A percentile compares a stretch with the other conserved stretches of the same genome.
These are phyloP conservation scores for Tulasnella sp. DNA, from an alignment of 768 basidiomycete genomes.

Conservation along the genomic window DNA sequence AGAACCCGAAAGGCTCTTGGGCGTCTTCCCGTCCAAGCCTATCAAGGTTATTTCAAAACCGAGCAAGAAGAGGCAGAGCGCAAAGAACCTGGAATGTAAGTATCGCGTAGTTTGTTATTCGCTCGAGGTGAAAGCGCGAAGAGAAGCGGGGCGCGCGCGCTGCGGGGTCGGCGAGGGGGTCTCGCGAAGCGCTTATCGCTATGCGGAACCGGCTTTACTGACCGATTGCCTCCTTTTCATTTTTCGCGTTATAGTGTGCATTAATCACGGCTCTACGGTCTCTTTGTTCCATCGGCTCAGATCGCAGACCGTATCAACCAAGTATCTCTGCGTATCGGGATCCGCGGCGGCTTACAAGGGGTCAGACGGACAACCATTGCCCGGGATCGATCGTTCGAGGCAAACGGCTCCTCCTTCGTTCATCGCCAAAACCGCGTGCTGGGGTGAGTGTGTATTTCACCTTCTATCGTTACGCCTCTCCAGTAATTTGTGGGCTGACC, in stretches of 20 bases:
- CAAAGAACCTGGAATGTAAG: constrained; percentile 89
- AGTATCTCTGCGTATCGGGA: constrained; percentile 93
- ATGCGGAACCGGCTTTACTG: not conserved
- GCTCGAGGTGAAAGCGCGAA: not conserved
- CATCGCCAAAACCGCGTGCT: constrained; percentile 83
- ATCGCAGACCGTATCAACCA: constrained; percentile 92
- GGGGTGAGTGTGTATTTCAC: constrained; percentile 60
- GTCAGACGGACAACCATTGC: constrained; percentile 81
- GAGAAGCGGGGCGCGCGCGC: not conserved
- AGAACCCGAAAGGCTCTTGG: constrained; percentile 77
- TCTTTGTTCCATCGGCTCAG: constrained; percentile 94
- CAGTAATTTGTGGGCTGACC: not conserved
- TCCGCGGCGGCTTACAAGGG: constrained; percentile 89
- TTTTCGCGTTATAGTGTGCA: constrained; percentile 59
- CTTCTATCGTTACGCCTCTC: constrained; percentile 5
- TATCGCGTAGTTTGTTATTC: constrained; percentile 18
- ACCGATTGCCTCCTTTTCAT: constrained; percentile 20
- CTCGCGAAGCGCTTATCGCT: constrained; percentile 10
- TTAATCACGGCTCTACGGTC: constrained; percentile 92
- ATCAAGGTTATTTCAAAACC: constrained; percentile 99
- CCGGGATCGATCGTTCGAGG: constrained; percentile 70
- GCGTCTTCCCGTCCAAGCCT: constrained; percentile 85
- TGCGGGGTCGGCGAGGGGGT: not conserved
- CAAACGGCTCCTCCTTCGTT: constrained; percentile 77
- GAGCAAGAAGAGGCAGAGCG: constrained; percentile 92